These are phyloP conservation scores for Halteria grandinella DNA, from an alignment of 73 alveolate genomes.

Conservation along the genomic window DNA sequence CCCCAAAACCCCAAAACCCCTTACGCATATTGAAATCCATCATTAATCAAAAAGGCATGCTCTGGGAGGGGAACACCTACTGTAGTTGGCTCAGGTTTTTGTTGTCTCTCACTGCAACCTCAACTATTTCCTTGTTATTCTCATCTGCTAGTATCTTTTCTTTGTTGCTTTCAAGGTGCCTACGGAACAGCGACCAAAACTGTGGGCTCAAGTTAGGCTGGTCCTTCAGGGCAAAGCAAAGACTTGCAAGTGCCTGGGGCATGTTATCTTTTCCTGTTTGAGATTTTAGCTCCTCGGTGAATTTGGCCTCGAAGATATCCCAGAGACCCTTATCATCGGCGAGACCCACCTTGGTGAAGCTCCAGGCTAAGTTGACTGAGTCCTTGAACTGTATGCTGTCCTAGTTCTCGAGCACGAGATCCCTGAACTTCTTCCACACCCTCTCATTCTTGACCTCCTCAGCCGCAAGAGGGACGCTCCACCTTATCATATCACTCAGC, in stretches of 20 bases:
- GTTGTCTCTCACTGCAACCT: slow-evolving; percentile 20
- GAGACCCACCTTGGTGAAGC: slow-evolving; percentile 6
- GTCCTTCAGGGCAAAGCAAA: slow-evolving; percentile 19
- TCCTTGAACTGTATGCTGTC: slow-evolving; percentile 6
- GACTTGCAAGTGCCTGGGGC: slow-evolving; percentile 9
- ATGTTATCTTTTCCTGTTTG: background rate
- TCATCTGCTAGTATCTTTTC: background rate
- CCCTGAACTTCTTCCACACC: slow-evolving; percentile 14
- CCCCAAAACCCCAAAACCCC: slow-evolving; percentile 18
- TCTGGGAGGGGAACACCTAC: background rate
- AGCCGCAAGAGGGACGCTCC: slow-evolving; percentile 20
- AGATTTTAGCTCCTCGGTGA: background rate
- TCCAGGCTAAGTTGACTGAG: slow-evolving; percentile 19
- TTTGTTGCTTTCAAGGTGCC: background rate
- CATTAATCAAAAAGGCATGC: no score
- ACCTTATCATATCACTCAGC: background rate
- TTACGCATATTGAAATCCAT: no score
- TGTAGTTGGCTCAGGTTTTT: background rate
- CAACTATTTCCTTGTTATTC: slow-evolving; percentile 1
- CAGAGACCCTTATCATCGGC: background rate
- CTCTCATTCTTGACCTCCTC: slow-evolving; percentile 2
- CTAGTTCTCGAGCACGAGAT: background rate
- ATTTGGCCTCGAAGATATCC: background rate
- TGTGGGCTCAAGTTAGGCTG: background rate
- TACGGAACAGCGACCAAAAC: background rate